Evolutionary conservation across 768 basidiomycete genomes (phyloP), one percentile per base, ranked within the genome.

Genomic region (Mycena haematopus): DNA sequence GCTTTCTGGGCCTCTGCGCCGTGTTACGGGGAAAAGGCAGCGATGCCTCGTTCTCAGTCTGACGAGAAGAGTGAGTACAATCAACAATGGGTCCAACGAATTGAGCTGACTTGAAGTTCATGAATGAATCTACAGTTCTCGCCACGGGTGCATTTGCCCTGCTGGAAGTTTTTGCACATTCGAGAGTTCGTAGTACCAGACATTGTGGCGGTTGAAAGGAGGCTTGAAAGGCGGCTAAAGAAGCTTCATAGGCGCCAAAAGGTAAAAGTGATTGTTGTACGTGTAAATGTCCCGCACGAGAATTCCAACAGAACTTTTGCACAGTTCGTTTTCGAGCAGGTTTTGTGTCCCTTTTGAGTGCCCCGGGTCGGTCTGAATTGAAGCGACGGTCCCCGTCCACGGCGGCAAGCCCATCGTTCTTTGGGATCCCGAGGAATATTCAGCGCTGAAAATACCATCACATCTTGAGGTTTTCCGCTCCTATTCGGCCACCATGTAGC

Each of bases 91-190:
- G n/a, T 14, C 25, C 10, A 27, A 29, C 1, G 7, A 52, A 14
- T 19, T 11, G 27, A 27, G 36, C 58, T 17, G 7, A 65, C 63
- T 44, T 52, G 47, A n/a, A n/a, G n/a, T n/a, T n/a, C n/a, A 38
- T 65, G 65, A 9, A 31, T 50, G 55, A 60, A 67, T 45, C 45
- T 67, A 35, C 66, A 67, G n/a, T 29, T 46, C 21, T 63, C 66
- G n/a, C 66, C 66, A 35, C 53, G 29, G 2, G 6, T 14, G 47
- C 66, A 67, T 10, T 33, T 58, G 0, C 66, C 66, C 36, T 58
- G 45, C 21, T 27, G n/a, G 57, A 52, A 67, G 9, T 47, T 31
- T 38, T 55, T 67, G 62, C 66, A 67, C 5, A 38, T 17, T 31
- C 54, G 29, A 27, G 29, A 25, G 22, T 24, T 52, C 42, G 24